Evolutionary conservation across 1,139 yeast genomes (phyloP).

Genomic region (Blastobotrys indianensis): DNA sequence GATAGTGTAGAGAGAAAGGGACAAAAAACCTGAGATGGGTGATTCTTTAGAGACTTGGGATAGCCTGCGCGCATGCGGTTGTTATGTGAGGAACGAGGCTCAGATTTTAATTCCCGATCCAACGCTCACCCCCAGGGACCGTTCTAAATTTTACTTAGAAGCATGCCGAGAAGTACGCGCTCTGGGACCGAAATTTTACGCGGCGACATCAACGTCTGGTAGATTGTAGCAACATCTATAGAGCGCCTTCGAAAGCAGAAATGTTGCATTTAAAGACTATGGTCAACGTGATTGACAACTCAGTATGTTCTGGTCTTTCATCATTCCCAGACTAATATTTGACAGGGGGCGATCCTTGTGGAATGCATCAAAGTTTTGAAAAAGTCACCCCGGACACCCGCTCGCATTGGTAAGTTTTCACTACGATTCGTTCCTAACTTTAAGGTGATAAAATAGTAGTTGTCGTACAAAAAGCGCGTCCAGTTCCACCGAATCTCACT

Average conservation of each 20-base stretch:
- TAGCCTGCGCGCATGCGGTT: too few relatives aligned
- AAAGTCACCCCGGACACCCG: constrained; percentile 79
- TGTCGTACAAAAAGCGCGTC: constrained; percentile 88
- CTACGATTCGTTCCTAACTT: neutral
- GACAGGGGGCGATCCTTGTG: constrained; percentile 76
- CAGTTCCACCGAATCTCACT: constrained; percentile 50
- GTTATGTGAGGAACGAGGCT: too few relatives aligned
- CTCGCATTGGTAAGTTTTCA: constrained; percentile 52
- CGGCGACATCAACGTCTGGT: too few relatives aligned
- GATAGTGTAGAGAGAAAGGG: too few relatives aligned
- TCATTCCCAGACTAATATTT: neutral
- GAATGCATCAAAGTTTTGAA: constrained; percentile 95
- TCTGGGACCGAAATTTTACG: too few relatives aligned
- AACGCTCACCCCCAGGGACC: too few relatives aligned
- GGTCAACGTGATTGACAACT: constrained; percentile 85
- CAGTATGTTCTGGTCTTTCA: constrained; percentile 34
- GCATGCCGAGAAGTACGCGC: too few relatives aligned
- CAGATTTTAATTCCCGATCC: too few relatives aligned
- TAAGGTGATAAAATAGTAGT: constrained; percentile 75
- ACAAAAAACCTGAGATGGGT: too few relatives aligned
- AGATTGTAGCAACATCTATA: too few relatives aligned
- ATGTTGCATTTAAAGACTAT: constrained; percentile 90
- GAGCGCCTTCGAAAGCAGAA: neutral
- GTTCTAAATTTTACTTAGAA: too few relatives aligned
- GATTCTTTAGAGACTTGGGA: too few relatives aligned